Conservation (phyloP, 208 protist genomes). For the Trypanosoma rangeli region DNA sequence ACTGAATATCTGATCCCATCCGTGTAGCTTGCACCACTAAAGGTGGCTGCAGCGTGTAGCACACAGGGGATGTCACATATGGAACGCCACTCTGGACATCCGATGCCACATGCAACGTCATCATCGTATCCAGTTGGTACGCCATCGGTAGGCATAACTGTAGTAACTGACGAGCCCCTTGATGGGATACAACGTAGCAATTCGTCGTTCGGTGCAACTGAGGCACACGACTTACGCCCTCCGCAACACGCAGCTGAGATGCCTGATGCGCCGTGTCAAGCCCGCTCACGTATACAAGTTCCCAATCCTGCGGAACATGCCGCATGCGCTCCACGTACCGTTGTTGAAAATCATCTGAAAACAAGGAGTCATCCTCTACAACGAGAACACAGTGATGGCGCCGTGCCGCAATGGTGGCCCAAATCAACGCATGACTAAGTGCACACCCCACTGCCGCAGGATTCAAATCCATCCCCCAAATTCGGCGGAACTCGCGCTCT, state of each 20-base stretch:
- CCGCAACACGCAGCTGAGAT: conserved; percentile 24
- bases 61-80: conserved; percentile 54
- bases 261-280: conserved; percentile 74
- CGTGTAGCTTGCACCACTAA: conserved; percentile 59
- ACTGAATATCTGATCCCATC: conserved; percentile 84
- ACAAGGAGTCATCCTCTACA: conserved; percentile 61
- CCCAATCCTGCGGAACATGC: conserved; percentile 63
- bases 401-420: conserved; percentile 58
- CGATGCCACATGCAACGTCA: conserved; percentile 61
- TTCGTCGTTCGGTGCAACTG: conserved; percentile 87
- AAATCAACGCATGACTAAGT: conserved; percentile 70
- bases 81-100: conserved; percentile 19
- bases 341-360: conserved; percentile 38
- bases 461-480: conserved; percentile 90
- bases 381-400: conserved; percentile 33
- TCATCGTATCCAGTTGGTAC: conserved; percentile 85
- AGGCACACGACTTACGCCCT: conserved; percentile 66
- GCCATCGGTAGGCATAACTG: conserved; percentile 64
- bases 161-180: conserved; percentile 61
- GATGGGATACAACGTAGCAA: conserved; percentile 66
- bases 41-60: conserved; percentile 85
- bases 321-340: conserved; percentile 25
- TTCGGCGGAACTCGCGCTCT: conserved; percentile 33
- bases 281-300: conserved; percentile 83
- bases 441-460: conserved; percentile 79